Evolutionary conservation across 2,329 filamentous ascomycete species (phyloP).

Genomic region (Hypoxylon sp.): DNA sequence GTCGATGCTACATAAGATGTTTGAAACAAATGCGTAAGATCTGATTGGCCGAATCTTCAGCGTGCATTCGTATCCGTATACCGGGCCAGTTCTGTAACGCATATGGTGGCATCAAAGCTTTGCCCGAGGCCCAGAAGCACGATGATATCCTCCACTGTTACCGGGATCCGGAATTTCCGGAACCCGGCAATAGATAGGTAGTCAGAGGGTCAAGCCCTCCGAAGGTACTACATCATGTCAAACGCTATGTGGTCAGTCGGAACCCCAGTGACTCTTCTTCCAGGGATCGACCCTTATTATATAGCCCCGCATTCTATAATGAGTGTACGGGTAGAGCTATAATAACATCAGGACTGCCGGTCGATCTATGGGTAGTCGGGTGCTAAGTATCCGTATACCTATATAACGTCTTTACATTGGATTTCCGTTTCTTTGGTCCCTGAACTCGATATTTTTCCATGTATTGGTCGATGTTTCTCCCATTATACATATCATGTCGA

Average conservation of each 20-base stretch:
- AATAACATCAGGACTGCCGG: slow-evolving; percentile 6
- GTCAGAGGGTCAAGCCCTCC: too few relatives aligned
- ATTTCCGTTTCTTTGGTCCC: neutral
- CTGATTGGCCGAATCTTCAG: slow-evolving; percentile 15
- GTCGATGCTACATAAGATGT: neutral
- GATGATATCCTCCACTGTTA: slow-evolving; percentile 8
- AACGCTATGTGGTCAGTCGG: too few relatives aligned
- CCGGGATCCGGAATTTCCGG: slow-evolving; percentile 11
- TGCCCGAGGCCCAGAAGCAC: neutral
- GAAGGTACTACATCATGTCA: too few relatives aligned
- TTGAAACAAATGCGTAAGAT: slow-evolving; percentile 8
- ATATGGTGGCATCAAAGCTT: neutral
- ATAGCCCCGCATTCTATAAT: slow-evolving; percentile 16
- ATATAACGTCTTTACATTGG: neutral
- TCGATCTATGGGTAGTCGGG: neutral
- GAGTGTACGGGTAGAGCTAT: slow-evolving; percentile 3
- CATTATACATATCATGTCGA: slow-evolving; percentile 13
- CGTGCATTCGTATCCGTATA: slow-evolving; percentile 26
- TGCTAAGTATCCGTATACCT: neutral
- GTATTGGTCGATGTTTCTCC: neutral
- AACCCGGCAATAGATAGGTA: neutral
- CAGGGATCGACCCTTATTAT: neutral
- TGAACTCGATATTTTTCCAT: neutral
- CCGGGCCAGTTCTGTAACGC: neutral
- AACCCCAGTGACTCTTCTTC: too few relatives aligned